Evolutionary conservation across 495 filamentous ascomycete genomes (phyloP).

Genomic region (Penicillium desertorum): DNA sequence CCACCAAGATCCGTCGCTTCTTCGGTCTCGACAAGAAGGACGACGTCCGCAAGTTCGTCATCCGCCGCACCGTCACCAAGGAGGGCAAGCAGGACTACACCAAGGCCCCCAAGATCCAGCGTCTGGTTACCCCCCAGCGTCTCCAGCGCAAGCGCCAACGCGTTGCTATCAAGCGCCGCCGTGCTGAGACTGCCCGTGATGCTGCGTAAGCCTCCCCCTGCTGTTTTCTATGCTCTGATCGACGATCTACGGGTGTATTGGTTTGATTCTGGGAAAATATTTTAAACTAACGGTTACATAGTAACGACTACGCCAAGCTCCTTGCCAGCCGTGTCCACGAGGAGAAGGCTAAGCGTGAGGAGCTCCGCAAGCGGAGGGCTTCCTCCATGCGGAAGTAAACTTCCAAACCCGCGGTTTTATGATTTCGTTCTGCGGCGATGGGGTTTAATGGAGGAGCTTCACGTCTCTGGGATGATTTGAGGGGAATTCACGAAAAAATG

Average conservation of each 20-base stretch:
- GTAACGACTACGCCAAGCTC: slow-evolving; percentile 88
- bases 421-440: slow-evolving; percentile 38
- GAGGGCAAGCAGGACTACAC: slow-evolving; percentile 97
- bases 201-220: slow-evolving; percentile 77
- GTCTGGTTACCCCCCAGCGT: slow-evolving; percentile 97
- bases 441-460: slow-evolving; percentile 41
- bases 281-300: slow-evolving; percentile 31
- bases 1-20: slow-evolving; percentile 98
- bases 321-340: slow-evolving; percentile 93
- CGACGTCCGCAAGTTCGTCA: slow-evolving; percentile 99
- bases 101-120: slow-evolving; percentile 99
- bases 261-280: background rate
- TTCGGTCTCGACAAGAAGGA: slow-evolving; percentile 99
- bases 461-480: slow-evolving; percentile 27
- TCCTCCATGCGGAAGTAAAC: slow-evolving; percentile 92
- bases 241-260: slow-evolving; percentile 24
- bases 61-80: slow-evolving; percentile 95
- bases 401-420: slow-evolving; percentile 25
- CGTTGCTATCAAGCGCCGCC: slow-evolving; percentile 95
- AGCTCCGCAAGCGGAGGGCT: slow-evolving; percentile 91
- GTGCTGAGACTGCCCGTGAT: slow-evolving; percentile 91
- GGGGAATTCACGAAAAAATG: slow-evolving; percentile 28
- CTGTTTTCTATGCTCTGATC: slow-evolving; percentile 5
- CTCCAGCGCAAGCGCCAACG: slow-evolving; percentile 99
- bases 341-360: slow-evolving; percentile 85